phyloP scores from a whole-genome alignment of 257 asterid genomes.

The Solanum peruvianum region DNA sequence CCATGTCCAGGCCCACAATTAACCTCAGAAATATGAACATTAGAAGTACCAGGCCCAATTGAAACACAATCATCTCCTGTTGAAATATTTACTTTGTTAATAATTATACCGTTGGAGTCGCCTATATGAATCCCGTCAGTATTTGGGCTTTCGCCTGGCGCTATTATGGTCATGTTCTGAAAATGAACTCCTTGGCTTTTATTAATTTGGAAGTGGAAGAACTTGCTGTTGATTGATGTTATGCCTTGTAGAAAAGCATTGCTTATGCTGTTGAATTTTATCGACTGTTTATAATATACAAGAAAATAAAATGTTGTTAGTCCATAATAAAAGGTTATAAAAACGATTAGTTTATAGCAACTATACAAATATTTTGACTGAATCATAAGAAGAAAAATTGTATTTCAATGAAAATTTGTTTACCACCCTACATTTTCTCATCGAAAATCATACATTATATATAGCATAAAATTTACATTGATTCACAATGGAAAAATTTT shows the following conservation, averaged over 20 bases:
- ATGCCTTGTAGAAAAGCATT: background rate
- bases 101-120: background rate
- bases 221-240: conserved; percentile 8
- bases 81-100: background rate
- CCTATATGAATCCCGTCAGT: conserved; percentile 13
- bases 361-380: no score
- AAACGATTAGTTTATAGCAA: background rate
- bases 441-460: no score
- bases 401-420: no score
- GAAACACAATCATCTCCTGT: conserved; percentile 19
- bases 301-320: background rate
- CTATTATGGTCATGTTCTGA: background rate
- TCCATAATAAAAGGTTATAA: background rate
- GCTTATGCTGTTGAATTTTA: background rate
- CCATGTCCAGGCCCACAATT: conserved; percentile 17
- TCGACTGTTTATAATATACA: background rate
- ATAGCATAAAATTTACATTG: no score
- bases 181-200: background rate
- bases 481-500: no score
- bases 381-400: no score
- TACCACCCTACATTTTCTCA: no score
- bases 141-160: conserved; percentile 7
- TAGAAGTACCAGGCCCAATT: background rate
- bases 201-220: background rate
- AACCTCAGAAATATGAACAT: background rate